These are phyloP conservation scores for Dipteronia dyeriana DNA, from an alignment of 345 rosid genomes.

Conservation along the genomic window DNA sequence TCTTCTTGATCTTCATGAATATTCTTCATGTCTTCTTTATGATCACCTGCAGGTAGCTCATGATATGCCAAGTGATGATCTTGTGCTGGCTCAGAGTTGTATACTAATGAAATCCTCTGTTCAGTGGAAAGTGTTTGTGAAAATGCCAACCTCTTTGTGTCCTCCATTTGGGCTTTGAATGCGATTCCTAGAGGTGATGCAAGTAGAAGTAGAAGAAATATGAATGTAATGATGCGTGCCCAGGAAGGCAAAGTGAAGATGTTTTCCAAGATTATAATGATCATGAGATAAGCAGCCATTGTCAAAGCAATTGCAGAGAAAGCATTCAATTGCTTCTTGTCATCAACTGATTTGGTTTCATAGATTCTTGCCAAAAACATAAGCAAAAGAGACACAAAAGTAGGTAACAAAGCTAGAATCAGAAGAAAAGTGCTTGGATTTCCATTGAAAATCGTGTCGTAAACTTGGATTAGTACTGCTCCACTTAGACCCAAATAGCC, in stretches of 20 bases:
- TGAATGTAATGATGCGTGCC: conserved; percentile 46
- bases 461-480: conserved; percentile 73
- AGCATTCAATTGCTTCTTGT: conserved; percentile 71
- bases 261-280: conserved; percentile 57
- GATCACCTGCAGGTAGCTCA: background rate
- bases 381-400: conserved; percentile 56
- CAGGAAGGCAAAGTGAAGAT: conserved; percentile 46
- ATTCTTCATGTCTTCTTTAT: no score
- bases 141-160: conserved; percentile 20
- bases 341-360: conserved; percentile 42
- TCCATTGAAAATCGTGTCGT: conserved; percentile 57
- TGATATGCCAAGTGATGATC: conserved; percentile 19
- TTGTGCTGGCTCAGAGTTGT: conserved; percentile 15
- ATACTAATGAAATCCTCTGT: conserved; percentile 24
- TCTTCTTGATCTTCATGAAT: conserved; percentile 17
- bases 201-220: conserved; percentile 52
- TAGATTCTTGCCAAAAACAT: conserved; percentile 68
- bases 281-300: conserved; percentile 74
- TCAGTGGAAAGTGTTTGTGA: conserved; percentile 30
- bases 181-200: conserved; percentile 61
- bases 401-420: conserved; percentile 63
- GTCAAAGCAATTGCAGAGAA: conserved; percentile 64
- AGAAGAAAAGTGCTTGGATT: conserved; percentile 64
- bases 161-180: conserved; percentile 50
- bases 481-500: conserved; percentile 93